Evolutionary conservation across 2,329 filamentous ascomycete species (phyloP).

Genomic region (Talaromyces sp.): DNA sequence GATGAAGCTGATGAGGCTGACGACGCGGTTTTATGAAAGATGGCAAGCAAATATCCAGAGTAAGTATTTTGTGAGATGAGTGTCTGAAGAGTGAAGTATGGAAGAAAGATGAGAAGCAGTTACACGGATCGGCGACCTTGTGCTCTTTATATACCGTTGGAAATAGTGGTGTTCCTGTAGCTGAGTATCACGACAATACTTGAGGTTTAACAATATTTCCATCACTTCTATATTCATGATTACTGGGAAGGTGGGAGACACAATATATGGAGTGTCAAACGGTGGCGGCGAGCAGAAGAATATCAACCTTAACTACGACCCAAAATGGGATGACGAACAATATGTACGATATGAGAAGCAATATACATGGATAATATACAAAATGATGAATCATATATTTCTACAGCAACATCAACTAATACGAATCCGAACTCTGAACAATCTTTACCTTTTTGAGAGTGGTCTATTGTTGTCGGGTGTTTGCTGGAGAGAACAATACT

Average conservation of each 20-base stretch:
- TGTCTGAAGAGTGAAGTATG: neutral
- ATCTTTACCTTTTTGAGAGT: neutral
- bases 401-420: neutral
- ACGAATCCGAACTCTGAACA: neutral
- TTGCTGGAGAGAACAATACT: slow-evolving; percentile 11
- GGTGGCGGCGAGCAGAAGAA: neutral
- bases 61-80: neutral
- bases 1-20: neutral
- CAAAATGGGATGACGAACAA: neutral
- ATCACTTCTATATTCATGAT: neutral
- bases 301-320: neutral
- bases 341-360: neutral
- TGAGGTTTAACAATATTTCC: neutral
- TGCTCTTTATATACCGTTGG: slow-evolving; percentile 1
- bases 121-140: neutral
- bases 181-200: neutral
- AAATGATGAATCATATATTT: slow-evolving; percentile 6
- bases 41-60: neutral
- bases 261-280: neutral
- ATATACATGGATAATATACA: neutral
- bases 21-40: neutral
- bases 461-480: neutral
- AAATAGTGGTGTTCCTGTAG: neutral
- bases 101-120: neutral
- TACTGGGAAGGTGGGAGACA: neutral